Evolutionary conservation across 2,329 filamentous ascomycete genomes (phyloP).

Genomic region (Aureobasidium sp.): DNA sequence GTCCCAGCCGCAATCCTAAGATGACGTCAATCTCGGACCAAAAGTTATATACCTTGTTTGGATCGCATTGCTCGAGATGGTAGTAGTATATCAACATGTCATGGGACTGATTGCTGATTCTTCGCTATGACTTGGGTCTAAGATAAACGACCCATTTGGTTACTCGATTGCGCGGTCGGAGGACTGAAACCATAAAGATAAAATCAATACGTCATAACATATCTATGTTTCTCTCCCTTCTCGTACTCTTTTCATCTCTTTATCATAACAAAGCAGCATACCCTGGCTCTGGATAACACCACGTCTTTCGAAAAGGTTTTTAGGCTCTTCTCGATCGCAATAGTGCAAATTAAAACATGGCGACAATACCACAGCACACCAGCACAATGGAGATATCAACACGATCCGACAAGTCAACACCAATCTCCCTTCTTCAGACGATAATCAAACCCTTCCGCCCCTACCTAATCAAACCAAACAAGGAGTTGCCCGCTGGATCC

Average conservation of each 20-base stretch:
- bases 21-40: not conserved
- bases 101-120: not conserved
- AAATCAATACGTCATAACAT: not conserved
- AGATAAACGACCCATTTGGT: not conserved
- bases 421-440: constrained; percentile 31
- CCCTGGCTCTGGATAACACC: not conserved
- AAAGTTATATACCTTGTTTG: not conserved
- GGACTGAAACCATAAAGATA: not conserved
- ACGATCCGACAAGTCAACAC: constrained; percentile 28
- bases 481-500: constrained; percentile 31
- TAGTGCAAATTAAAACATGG: not conserved
- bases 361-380: not conserved
- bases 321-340: not conserved
- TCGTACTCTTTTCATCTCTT: not conserved
- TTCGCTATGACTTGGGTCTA: not conserved
- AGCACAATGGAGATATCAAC: not conserved
- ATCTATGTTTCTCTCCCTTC: not conserved
- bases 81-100: not conserved
- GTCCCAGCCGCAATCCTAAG: not conserved
- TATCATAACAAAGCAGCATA: not conserved
- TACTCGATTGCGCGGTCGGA: not conserved
- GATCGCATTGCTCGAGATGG: not conserved
- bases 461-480: constrained; percentile 28
- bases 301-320: no score
- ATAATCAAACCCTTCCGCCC: constrained; percentile 31